A percentile compares a stretch with the other conserved stretches of the same genome.
phyloP scores from a whole-genome alignment of 805 yeast species.

The Lipomyces sp. region DNA sequence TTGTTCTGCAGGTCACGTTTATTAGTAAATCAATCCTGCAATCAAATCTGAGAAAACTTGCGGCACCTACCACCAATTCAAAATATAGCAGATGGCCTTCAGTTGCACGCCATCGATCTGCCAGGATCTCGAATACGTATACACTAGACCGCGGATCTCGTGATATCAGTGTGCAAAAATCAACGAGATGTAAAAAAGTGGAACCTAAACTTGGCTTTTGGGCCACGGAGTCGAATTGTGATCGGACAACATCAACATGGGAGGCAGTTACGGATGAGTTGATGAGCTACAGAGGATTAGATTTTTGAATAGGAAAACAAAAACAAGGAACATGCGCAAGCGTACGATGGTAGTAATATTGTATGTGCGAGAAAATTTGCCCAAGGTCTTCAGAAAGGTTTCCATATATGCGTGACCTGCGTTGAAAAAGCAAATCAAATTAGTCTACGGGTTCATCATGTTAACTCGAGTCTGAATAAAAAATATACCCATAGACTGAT shows the following conservation, averaged over 20 bases:
- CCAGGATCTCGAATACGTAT: conserved; percentile 24
- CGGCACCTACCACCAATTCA: background rate
- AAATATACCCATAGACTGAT: conserved; percentile 16
- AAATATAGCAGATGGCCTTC: conserved; percentile 20
- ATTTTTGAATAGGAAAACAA: background rate
- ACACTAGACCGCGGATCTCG: background rate
- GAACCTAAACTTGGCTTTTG: conserved; percentile 31
- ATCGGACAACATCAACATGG: conserved; percentile 17
- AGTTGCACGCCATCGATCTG: conserved; percentile 18
- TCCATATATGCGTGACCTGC: conserved; percentile 22
- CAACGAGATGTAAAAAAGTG: conserved; percentile 17
- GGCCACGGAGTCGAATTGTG: conserved; percentile 21
- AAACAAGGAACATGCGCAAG: background rate
- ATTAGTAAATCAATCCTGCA: background rate
- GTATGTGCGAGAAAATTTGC: conserved; percentile 9
- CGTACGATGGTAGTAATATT: background rate
- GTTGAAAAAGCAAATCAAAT: background rate
- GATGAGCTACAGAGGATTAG: conserved; percentile 10
- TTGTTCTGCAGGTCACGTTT: background rate
- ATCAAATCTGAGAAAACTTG: too few relatives aligned
- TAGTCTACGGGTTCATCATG: background rate
- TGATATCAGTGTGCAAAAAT: conserved; percentile 21
- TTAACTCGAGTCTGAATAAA: background rate
- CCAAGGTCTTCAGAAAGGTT: background rate
- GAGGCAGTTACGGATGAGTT: conserved; percentile 15